A percentile compares a stretch with the other conserved stretches of the same genome.
Evolutionary conservation across 1,284 basidiomycete species (phyloP).

Genomic region (Sporisorium graminicola): DNA sequence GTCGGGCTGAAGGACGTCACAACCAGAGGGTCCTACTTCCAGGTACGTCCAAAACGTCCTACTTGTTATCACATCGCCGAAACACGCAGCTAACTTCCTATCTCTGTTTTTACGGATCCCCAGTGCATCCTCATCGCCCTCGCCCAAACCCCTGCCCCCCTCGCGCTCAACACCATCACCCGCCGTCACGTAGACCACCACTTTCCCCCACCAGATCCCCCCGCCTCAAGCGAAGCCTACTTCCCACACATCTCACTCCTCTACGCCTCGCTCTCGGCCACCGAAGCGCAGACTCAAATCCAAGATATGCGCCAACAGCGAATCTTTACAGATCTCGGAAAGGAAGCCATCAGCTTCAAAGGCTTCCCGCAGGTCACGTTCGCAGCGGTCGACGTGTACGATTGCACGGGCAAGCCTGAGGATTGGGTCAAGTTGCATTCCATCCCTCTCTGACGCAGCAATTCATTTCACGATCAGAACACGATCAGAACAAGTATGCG

Average conservation of each 20-base stretch:
- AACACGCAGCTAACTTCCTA: no score
- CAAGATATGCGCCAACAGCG: conserved; percentile 8
- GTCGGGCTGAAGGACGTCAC: conserved; percentile 20
- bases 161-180: conserved; percentile 18
- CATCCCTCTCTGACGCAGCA: conserved; percentile 11
- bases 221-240: conserved; percentile 3
- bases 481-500: background rate
- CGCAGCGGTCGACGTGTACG: conserved; percentile 19
- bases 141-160: background rate
- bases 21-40: conserved; percentile 30
- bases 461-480: no score
- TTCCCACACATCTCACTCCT: conserved; percentile 50
- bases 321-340: background rate
- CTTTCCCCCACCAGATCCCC: conserved; percentile 23
- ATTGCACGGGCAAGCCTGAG: conserved; percentile 30
- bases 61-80: no score
- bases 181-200: background rate
- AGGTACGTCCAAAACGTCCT: no score
- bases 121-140: conserved; percentile 33
- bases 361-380: conserved; percentile 12
- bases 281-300: conserved; percentile 30
- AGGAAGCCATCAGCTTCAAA: conserved; percentile 4
- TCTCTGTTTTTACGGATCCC: no score
- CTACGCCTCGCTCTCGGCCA: conserved; percentile 23
- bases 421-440: conserved; percentile 24